Evolutionary conservation across 495 filamentous ascomycete species (phyloP).

Genomic region (Aspergillus saccharolyticus): DNA sequence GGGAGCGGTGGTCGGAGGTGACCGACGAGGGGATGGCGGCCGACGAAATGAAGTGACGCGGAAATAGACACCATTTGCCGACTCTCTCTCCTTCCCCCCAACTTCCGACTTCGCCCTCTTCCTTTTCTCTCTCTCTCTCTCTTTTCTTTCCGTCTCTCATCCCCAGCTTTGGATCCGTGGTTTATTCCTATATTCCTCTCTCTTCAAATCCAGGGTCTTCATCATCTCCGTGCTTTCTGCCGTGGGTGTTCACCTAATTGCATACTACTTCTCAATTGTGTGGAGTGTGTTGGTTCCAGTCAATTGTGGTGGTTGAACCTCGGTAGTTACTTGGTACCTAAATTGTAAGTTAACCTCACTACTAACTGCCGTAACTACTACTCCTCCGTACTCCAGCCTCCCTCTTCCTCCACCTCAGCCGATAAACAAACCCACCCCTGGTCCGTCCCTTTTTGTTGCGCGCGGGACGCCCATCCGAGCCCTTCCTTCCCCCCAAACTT

Average conservation of each 20-base stretch:
- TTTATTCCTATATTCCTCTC: no score
- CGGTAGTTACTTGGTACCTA: not conserved
- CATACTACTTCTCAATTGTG: not conserved
- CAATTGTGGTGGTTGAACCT: not conserved
- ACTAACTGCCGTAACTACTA: no score
- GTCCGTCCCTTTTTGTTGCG: slow-evolving; percentile 4
- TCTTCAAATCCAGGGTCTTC: not conserved
- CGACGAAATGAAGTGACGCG: no score
- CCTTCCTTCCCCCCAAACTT: not conserved
- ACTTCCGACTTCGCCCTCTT: not conserved
- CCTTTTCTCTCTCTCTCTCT: slow-evolving; percentile 2
- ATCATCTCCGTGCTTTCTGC: not conserved
- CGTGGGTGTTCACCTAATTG: no score
- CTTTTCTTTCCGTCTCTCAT: not conserved
- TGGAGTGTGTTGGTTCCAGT: not conserved
- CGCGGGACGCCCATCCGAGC: slow-evolving; percentile 13
- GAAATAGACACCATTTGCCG: slow-evolving; percentile 27
- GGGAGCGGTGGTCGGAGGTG: slow-evolving; percentile 21
- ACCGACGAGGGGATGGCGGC: slow-evolving; percentile 13
- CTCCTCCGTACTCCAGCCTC: not conserved
- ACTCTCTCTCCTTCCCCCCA: not conserved
- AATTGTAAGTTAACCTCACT: no score
- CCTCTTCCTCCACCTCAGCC: slow-evolving; percentile 6
- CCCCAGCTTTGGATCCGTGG: not conserved
- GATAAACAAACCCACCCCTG: slow-evolving; percentile 19